Evolutionary conservation across 2,329 filamentous ascomycete genomes (phyloP).

Genomic region (Eurotiales sp.): DNA sequence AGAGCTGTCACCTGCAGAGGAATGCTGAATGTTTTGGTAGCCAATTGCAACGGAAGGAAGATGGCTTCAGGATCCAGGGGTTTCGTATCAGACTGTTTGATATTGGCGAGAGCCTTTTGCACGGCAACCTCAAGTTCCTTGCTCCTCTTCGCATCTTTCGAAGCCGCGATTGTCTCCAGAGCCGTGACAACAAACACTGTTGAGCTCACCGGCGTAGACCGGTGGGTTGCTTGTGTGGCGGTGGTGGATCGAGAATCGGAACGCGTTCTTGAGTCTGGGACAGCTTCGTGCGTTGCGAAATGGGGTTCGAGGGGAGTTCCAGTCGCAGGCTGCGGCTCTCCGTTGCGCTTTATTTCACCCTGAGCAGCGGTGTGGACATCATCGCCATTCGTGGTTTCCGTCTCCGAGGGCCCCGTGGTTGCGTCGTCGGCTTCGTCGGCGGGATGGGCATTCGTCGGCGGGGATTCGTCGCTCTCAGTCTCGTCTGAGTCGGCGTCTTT

Average conservation of each 20-base stretch:
- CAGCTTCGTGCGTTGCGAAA: conserved; percentile 22
- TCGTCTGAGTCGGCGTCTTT: conserved; percentile 15
- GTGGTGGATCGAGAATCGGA: conserved; percentile 61
- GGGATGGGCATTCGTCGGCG: conserved; percentile 18
- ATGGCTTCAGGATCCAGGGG: conserved; percentile 87
- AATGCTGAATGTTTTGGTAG: conserved; percentile 80
- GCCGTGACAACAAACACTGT: conserved; percentile 94
- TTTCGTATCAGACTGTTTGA: conserved; percentile 77
- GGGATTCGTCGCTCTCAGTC: conserved; percentile 20
- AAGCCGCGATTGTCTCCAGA: conserved; percentile 83
- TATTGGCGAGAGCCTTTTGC: conserved; percentile 75
- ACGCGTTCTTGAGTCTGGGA: conserved; percentile 41
- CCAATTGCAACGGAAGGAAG: conserved; percentile 85
- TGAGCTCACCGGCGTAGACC: conserved; percentile 74
- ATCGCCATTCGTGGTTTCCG: conserved; percentile 11
- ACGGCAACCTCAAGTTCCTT: conserved; percentile 80
- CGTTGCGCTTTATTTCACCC: background rate
- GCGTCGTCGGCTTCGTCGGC: conserved; percentile 17
- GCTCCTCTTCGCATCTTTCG: conserved; percentile 84
- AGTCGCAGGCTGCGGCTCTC: background rate
- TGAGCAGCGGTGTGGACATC: background rate
- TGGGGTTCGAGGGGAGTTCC: conserved; percentile 12
- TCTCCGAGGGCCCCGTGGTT: conserved; percentile 17
- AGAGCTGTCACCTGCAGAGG: conserved; percentile 84
- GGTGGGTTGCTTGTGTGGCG: conserved; percentile 39